Evolutionary conservation across 257 asterid genomes (phyloP).

Genomic region (Jacaranda copaia): DNA sequence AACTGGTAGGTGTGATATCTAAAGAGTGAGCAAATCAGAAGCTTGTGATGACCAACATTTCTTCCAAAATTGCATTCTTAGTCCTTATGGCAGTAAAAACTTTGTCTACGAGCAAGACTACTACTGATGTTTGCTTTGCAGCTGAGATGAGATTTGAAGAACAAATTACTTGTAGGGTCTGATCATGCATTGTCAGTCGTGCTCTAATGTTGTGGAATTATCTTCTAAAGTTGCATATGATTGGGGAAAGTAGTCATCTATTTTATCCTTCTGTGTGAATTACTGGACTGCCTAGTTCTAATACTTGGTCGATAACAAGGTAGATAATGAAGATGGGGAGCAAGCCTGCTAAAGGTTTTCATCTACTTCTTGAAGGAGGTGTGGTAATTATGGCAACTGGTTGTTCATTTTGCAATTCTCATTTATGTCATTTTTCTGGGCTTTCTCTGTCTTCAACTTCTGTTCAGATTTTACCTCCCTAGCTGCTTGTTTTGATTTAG

Average conservation of each 20-base stretch:
- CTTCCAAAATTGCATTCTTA: slow-evolving; percentile 35
- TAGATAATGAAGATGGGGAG: slow-evolving; percentile 20
- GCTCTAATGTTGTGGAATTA: not conserved
- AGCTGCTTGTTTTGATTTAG: not conserved
- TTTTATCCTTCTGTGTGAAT: slow-evolving; percentile 14
- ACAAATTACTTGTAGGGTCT: not conserved
- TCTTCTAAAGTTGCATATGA: not conserved
- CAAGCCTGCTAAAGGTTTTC: no score
- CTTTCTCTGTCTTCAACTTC: not conserved
- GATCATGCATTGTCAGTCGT: slow-evolving; percentile 25
- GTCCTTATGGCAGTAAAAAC: slow-evolving; percentile 20
- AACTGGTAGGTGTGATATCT: slow-evolving; percentile 52
- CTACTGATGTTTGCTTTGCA: not conserved
- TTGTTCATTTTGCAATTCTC: slow-evolving; percentile 1
- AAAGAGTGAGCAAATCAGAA: slow-evolving; percentile 51
- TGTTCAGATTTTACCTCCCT: not conserved
- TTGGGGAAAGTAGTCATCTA: slow-evolving; percentile 1
- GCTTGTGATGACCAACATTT: slow-evolving; percentile 64
- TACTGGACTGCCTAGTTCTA: not conserved
- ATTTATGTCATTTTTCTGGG: slow-evolving; percentile 14
- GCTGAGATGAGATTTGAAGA: not conserved
- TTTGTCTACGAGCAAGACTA: not conserved
- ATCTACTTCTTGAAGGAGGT: not conserved
- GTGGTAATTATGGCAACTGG: slow-evolving; percentile 23
- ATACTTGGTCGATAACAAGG: slow-evolving; percentile 16